phyloP scores from a whole-genome alignment of 2,329 filamentous ascomycete species.

The Exophiala spinifera region DNA sequence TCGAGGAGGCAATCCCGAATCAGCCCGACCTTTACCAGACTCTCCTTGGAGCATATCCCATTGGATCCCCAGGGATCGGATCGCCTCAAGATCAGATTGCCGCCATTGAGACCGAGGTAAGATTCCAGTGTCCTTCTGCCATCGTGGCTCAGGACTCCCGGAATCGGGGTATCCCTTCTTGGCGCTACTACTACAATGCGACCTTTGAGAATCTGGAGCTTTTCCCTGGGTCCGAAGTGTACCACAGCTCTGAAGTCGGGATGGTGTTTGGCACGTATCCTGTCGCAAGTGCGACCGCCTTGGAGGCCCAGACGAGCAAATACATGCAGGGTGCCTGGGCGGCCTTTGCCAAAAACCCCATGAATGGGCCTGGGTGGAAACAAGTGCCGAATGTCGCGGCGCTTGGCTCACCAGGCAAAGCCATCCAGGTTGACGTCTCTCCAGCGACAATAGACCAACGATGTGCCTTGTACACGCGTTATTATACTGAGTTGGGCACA shows the following conservation, averaged over 20 bases:
- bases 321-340: conserved; percentile 32
- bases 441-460: conserved; percentile 2
- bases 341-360: conserved; percentile 31
- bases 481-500: conserved; percentile 3
- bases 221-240: conserved; percentile 31
- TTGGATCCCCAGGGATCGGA: conserved; percentile 16
- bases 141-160: conserved; percentile 23
- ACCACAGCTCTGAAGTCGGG: conserved; percentile 36
- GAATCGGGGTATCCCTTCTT: conserved; percentile 25
- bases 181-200: conserved; percentile 34
- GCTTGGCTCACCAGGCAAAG: background rate
- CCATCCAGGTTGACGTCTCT: background rate
- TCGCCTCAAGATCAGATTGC: conserved; percentile 3
- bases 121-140: conserved; percentile 12
- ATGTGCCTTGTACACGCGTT: conserved; percentile 3
- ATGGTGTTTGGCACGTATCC: conserved; percentile 33
- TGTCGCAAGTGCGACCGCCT: conserved; percentile 20
- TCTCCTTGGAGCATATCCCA: conserved; percentile 17
- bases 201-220: conserved; percentile 30
- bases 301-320: conserved; percentile 25
- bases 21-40: conserved; percentile 1
- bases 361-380: conserved; percentile 18
- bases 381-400: conserved; percentile 5
- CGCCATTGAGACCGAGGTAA: conserved; percentile 7
- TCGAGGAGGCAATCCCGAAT: conserved; percentile 3